A percentile compares a stretch with the other conserved stretches of the same genome.
Conservation (phyloP, 371 early-diverging fungal species). For the Syncephalastrum racemosum region DNA sequence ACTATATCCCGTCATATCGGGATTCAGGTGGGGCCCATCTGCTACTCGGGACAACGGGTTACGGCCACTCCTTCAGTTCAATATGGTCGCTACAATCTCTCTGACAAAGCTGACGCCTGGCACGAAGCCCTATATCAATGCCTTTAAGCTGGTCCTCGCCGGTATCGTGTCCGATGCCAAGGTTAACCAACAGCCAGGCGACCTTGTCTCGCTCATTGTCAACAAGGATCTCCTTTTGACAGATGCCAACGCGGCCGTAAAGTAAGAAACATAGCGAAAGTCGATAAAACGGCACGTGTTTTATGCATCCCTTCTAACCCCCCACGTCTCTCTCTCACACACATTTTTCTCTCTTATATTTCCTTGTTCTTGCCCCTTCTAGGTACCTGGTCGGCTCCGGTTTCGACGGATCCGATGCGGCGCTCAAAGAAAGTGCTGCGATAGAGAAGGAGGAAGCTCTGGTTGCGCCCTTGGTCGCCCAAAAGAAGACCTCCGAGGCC, state of each 20-base stretch:
- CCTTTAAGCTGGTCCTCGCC: slow-evolving; percentile 38
- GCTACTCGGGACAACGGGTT: no score
- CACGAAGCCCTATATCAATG: slow-evolving; percentile 36
- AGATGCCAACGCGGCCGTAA: slow-evolving; percentile 45
- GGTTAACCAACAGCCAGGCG: slow-evolving; percentile 26
- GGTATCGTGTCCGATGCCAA: slow-evolving; percentile 31
- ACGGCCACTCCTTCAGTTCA: slow-evolving; percentile 4
- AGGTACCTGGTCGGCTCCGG: slow-evolving; percentile 33
- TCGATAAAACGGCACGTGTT: not conserved
- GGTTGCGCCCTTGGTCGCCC: slow-evolving; percentile 30
- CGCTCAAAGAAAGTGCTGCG: slow-evolving; percentile 25
- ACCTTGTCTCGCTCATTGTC: slow-evolving; percentile 25
- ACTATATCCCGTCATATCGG: no score
- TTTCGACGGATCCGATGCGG: slow-evolving; percentile 25
- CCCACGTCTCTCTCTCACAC: not conserved
- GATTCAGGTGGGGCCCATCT: no score
- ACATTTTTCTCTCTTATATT: not conserved
- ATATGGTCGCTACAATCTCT: slow-evolving; percentile 16
- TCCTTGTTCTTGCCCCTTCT: not conserved
- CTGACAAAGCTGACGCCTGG: slow-evolving; percentile 37
- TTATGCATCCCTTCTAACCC: not conserved
- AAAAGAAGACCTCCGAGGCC: slow-evolving; percentile 39
- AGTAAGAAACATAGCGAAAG: slow-evolving; percentile 16
- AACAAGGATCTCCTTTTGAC: slow-evolving; percentile 21
- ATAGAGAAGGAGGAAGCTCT: slow-evolving; percentile 40